Percentiles rank a stretch among this genome's conserved stretches.
Conservation (phyloP, 768 basidiomycete species). For the Coprinopsis marcescibilis region DNA sequence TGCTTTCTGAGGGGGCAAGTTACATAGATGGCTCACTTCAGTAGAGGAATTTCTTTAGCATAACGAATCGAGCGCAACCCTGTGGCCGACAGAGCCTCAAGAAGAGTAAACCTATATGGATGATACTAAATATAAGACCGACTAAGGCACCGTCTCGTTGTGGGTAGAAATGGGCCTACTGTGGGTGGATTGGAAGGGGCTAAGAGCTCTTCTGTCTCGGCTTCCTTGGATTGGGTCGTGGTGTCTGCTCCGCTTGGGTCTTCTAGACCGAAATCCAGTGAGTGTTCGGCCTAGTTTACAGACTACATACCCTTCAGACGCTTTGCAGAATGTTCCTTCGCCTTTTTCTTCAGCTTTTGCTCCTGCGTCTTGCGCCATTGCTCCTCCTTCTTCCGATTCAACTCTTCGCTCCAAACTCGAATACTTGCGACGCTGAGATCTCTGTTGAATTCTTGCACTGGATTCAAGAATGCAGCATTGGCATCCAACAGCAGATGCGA, state of each 20-base stretch:
- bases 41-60: conserved; percentile 90
- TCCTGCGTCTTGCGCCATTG: too few species aligned
- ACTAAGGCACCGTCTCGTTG: not conserved
- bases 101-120: conserved; percentile 65
- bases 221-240: not conserved
- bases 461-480: conserved; percentile 92
- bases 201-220: not conserved
- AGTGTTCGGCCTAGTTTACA: too few species aligned
- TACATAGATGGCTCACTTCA: conserved; percentile 52
- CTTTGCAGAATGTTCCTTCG: conserved; percentile 26
- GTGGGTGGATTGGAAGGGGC: not conserved
- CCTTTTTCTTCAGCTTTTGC: conserved; percentile 44
- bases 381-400: conserved; percentile 55
- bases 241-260: too few species aligned
- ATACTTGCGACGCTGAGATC: conserved; percentile 92
- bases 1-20: conserved; percentile 8
- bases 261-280: too few species aligned
- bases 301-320: conserved; percentile 45
- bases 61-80: conserved; percentile 95
- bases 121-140: conserved; percentile 34
- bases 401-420: conserved; percentile 76
- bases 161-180: not conserved
- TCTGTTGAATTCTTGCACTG: conserved; percentile 97
- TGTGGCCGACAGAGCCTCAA: conserved; percentile 95
- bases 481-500: conserved; percentile 73